Base-by-base conservation (phyloP, 1,139 yeast species). In the Blastobotrys capitulatus region DNA sequence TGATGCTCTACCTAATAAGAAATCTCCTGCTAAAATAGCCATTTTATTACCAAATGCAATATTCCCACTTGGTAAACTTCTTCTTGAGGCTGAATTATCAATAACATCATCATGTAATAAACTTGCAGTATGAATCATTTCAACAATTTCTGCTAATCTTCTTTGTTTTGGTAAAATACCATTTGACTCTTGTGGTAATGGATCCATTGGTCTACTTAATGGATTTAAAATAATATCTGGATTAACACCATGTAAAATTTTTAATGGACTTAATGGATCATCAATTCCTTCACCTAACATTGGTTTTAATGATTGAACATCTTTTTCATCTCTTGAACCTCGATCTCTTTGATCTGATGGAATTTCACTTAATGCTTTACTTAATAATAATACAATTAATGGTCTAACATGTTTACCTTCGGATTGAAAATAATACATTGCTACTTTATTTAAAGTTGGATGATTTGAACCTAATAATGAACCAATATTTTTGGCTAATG, bases 81-180 rank as follows among this genome's bases (percentile, higher is more conserved):
- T 76, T 66, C 98, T 77, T 25, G 94, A 78, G 61, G 88, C 97
- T 0, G 96, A 84, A 60, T 84, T 79, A 70, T 92, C 99, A 61
- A 94, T 90, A 53, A 92, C 98, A 67, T 92, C 99, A 70, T 92
- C 99, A 66, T 92, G 99, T 48, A 92, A 76, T 55, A 92, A 71
- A n/a, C 95, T 85, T 1, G 98, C 97, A 1, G 98, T 92, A 67
- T 92, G 98, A 56, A 92, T 92, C 96, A 92, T 88, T 68, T 92
- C 99, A 12, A 92, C 96, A 60, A 92, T 90, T 69, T 92, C 98
- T 0, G 98, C 98, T 53, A 92, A 74, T 51, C 98, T 77, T 57
- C 97, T 76, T 69, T 92, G 99, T 58, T 92, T 89, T 43, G 98
- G 97, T 53, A 90, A 73, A 47, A 92, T 88, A 77, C 80, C 62